phyloP scores from a whole-genome alignment of 306 rosid genomes.

The Rubus idaeus region DNA sequence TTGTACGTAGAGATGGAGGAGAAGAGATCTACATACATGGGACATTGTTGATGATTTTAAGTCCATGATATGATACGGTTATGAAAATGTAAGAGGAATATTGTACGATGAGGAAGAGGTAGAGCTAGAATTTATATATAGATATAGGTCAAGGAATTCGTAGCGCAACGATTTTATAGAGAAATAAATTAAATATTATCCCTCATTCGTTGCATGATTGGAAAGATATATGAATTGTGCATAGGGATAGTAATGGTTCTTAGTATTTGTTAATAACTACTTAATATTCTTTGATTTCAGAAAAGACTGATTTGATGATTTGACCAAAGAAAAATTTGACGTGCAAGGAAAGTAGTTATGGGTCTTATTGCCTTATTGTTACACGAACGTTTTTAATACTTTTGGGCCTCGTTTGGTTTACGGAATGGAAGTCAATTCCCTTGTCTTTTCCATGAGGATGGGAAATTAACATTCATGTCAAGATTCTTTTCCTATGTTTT shows the following conservation, averaged over 20 bases:
- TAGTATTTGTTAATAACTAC: not conserved
- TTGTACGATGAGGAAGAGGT: not conserved
- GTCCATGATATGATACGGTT: not conserved
- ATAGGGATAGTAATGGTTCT: not conserved
- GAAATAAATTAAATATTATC: not conserved
- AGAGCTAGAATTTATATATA: not conserved
- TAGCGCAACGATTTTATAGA: not conserved
- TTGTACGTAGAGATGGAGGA: not conserved
- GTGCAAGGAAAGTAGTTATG: not conserved
- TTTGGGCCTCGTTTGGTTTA: too few species aligned
- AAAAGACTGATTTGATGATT: not conserved
- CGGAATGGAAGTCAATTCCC: too few species aligned
- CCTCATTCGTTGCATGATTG: not conserved
- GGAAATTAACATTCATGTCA: too few species aligned
- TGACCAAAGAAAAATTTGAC: not conserved
- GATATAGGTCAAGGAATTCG: not conserved
- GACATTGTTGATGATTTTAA: not conserved
- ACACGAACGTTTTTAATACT: too few species aligned
- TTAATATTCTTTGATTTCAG: not conserved
- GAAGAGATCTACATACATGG: not conserved
- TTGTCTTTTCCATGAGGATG: too few species aligned
- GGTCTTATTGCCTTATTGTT: not conserved
- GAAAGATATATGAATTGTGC: not conserved
- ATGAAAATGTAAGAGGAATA: not conserved
- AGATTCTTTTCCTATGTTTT: too few species aligned